Evolutionary conservation across 192 early-diverging fungal species (phyloP).

Genomic region (Backusella tuberculispora): DNA sequence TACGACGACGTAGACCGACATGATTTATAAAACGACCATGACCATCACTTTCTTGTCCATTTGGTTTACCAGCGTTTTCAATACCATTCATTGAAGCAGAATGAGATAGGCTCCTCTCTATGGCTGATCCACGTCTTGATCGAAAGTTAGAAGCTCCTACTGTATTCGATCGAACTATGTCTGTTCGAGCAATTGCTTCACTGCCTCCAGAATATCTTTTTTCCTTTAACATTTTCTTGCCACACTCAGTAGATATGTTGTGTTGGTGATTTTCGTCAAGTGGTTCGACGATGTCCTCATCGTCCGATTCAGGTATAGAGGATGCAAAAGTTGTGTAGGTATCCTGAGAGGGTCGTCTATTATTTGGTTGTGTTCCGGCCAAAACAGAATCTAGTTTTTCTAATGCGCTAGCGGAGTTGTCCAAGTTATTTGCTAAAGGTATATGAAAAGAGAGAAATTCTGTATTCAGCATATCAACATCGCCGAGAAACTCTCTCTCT

Average conservation of each 20-base stretch:
- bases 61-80: not conserved
- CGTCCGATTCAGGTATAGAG: slow-evolving; percentile 2
- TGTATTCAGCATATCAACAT: slow-evolving; percentile 35
- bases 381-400: slow-evolving; percentile 17
- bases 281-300: not conserved
- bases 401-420: not conserved
- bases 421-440: slow-evolving; percentile 32
- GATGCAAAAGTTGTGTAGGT: not conserved
- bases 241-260: not conserved
- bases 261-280: not conserved
- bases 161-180: not conserved
- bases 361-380: not conserved
- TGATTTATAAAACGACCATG: not conserved
- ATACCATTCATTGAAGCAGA: not conserved
- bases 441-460: slow-evolving; percentile 21
- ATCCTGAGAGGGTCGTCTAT: not conserved
- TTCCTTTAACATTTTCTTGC: not conserved
- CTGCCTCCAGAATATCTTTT: not conserved
- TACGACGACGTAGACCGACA: not conserved
- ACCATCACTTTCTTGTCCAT: too few relatives aligned
- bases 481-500: slow-evolving; percentile 49
- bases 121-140: not conserved
- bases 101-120: not conserved
- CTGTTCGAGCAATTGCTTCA: not conserved
- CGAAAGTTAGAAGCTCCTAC: not conserved